These are phyloP conservation scores for Volvox carteri DNA, from an alignment of 163 green algal species.

Conservation along the genomic window DNA sequence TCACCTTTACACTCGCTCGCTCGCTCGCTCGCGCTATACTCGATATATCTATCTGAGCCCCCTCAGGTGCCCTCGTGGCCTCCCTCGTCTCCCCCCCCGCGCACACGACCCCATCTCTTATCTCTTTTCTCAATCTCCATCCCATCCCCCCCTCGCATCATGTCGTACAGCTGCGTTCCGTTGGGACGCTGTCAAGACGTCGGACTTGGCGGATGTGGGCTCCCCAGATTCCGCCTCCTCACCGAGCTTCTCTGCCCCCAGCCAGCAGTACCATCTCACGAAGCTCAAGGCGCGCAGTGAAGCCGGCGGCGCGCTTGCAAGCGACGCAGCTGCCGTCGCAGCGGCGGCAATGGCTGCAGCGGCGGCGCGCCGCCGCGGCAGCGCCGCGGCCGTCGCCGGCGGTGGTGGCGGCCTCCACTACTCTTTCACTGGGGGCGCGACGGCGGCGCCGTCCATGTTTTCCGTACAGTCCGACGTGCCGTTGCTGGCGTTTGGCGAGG, in stretches of 20 bases:
- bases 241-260: too few species aligned
- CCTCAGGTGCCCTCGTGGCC: too few species aligned
- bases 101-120: neutral
- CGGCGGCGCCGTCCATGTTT: neutral
- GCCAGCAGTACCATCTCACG: too few species aligned
- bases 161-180: conserved; percentile 54
- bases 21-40: too few species aligned
- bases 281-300: conserved; percentile 11
- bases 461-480: conserved; percentile 9
- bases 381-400: conserved; percentile 11
- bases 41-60: too few species aligned
- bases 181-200: conserved; percentile 4
- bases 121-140: neutral
- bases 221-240: neutral
- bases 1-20: too few species aligned
- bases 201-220: neutral
- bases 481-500: neutral
- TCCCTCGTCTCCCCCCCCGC: too few species aligned
- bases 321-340: neutral
- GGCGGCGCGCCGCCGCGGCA: neutral
- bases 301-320: neutral
- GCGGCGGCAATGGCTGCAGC: neutral
- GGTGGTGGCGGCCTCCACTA: neutral
- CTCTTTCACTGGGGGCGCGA: neutral
- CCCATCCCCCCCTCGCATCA: neutral